Evolutionary conservation across 1,284 basidiomycete genomes (phyloP).

Genomic region (Ustilago shanxiensis): DNA sequence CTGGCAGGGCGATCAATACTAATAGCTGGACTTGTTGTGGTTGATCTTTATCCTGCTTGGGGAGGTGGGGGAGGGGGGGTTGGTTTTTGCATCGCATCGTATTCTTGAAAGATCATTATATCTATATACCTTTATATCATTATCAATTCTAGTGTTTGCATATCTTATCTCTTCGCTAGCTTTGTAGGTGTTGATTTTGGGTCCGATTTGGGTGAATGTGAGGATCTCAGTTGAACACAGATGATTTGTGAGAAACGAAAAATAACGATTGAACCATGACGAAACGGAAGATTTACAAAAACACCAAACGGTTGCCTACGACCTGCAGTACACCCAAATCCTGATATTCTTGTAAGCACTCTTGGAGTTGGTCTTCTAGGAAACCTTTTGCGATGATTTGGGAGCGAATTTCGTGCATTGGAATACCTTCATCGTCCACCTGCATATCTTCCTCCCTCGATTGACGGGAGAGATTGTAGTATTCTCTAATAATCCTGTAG

Average conservation of each 20-base stretch:
- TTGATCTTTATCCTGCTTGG: background rate
- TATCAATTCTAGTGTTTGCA: background rate
- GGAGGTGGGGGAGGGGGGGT: background rate
- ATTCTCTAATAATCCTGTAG: conserved; percentile 67
- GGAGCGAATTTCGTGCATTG: conserved; percentile 12
- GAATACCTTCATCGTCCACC: conserved; percentile 11
- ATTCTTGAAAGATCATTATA: background rate
- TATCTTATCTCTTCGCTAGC: background rate
- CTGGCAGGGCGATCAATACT: conserved; percentile 6
- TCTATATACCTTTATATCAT: background rate
- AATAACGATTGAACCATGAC: no score
- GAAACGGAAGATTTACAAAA: conserved; percentile 19
- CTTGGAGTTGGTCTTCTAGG: conserved; percentile 54
- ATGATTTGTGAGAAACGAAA: no score
- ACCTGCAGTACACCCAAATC: conserved; percentile 46
- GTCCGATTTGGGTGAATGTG: no score
- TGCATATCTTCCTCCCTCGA: conserved; percentile 9
- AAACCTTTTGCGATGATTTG: conserved; percentile 47
- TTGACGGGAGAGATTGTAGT: conserved; percentile 9
- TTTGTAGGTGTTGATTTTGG: no score
- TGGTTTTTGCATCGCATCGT: background rate
- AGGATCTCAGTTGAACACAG: no score
- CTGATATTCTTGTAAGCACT: conserved; percentile 49
- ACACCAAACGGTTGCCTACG: conserved; percentile 21
- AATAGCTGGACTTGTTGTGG: conserved; percentile 48